Conservation (phyloP, 768 basidiomycete genomes). For the Boletus reticulatus region DNA sequence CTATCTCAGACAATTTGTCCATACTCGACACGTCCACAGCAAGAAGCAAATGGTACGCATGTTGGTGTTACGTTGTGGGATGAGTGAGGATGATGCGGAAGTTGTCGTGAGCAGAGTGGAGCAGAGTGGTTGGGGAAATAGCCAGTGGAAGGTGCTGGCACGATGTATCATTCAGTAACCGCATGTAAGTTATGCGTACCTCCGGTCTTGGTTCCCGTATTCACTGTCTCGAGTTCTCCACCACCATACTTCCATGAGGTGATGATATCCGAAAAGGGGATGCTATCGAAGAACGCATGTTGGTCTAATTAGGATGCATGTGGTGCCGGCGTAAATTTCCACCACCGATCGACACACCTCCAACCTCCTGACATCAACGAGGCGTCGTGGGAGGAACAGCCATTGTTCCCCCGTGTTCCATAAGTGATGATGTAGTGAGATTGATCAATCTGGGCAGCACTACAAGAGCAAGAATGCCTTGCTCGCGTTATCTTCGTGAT, state of each 20-base stretch:
- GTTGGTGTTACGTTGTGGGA: slow-evolving; percentile 25
- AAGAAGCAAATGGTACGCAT: slow-evolving; percentile 26
- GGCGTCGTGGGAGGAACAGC: slow-evolving; percentile 8
- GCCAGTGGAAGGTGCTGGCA: background rate
- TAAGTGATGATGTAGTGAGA: slow-evolving; percentile 3
- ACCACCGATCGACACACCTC: slow-evolving; percentile 1
- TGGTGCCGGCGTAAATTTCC: background rate
- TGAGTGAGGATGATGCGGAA: slow-evolving; percentile 22
- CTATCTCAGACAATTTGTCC: slow-evolving; percentile 25
- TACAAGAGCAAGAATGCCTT: background rate
- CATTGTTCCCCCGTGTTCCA: background rate
- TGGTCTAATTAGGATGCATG: background rate
- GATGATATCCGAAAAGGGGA: background rate
- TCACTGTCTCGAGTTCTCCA: background rate
- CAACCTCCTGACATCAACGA: slow-evolving; percentile 16
- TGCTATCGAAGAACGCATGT: background rate
- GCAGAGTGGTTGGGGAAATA: background rate
- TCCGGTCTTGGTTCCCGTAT: background rate
- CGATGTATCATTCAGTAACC: slow-evolving; percentile 21
- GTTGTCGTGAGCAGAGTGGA: slow-evolving; percentile 17
- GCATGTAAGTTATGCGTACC: slow-evolving; percentile 6
- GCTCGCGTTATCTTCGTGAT: background rate
- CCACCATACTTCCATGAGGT: background rate
- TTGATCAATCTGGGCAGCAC: slow-evolving; percentile 8
- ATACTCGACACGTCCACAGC: slow-evolving; percentile 17